Base-by-base conservation (phyloP, 2,329 filamentous ascomycete genomes). In the Macroventuria anomochaeta region DNA sequence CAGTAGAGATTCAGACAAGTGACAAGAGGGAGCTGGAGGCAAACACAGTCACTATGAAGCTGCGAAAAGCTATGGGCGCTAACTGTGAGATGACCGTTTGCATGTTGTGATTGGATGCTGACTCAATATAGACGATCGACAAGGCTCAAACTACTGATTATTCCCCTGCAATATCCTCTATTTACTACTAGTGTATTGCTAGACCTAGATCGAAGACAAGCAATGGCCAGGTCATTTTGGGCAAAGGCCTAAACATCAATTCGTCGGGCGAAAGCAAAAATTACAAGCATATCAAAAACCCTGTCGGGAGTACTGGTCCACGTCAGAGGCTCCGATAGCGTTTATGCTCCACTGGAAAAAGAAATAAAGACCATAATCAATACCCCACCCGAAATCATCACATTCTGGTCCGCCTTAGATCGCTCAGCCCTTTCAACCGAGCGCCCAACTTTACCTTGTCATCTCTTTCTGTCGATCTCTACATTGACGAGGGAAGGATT, bases 1-100 rank as follows among this genome's bases (percentile, higher is more conserved):
- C 84, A 70, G 82, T 88, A 55, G 81, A 85, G 67, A 79, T 89
- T 42, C 85, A 88, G 65, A 84, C 85, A 2, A 77, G 79, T 55
- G 84, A 88, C 63, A 80, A 77, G 73, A 74, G 75, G 23, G 87
- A 90, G 67, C 71, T 90, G 49, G 81, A 83, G 15, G 84, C 86
- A 74, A 76, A 77, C 58, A 85, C 87, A 17, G 81, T 90, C 44
- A 84, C 88, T 13, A 71, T 80, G 55, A 76, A 82, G 67, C 73
- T 89, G 74, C 77, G 87, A 71, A 87, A 84, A 77, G 86, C 83
- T 3, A 87, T 87, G 49, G 87, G 87, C 26, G 87, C 87, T 13
- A 87, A 89, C 73, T 90, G 89, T 80, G 87, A 89, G 69, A 28
- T 18, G 11, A 7, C 12, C 31, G 6, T 21, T 18, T 12, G 17